Conservation (phyloP, 371 early-diverging fungal genomes). For the Massospora cicadina region DNA sequence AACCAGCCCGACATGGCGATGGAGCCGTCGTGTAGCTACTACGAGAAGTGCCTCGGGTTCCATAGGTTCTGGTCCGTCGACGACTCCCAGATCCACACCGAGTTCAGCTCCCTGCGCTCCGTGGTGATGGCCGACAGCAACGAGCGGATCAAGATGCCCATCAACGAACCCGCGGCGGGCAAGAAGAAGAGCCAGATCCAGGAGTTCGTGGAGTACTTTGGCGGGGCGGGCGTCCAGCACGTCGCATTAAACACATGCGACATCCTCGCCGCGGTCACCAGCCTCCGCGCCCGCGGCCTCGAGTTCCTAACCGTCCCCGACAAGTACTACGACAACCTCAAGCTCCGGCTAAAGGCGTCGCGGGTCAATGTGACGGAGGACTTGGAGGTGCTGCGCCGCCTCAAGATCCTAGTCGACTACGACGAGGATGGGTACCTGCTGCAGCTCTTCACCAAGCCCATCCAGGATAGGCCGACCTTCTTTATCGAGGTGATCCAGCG, state of each 20-base stretch:
- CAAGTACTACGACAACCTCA: conserved; percentile 74
- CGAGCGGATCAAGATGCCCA: conserved; percentile 89
- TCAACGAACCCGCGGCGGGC: conserved; percentile 92
- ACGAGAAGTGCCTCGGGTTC: conserved; percentile 79
- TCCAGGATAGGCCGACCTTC: conserved; percentile 90
- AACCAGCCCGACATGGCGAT: conserved; percentile 89
- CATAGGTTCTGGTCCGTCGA: conserved; percentile 98
- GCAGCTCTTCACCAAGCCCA: conserved; percentile 85
- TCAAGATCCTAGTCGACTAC: conserved; percentile 86
- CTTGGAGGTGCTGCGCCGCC: conserved; percentile 54
- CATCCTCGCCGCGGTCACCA: conserved; percentile 64
- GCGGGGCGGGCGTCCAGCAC: conserved; percentile 87
- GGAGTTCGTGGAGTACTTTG: conserved; percentile 92
- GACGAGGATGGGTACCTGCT: conserved; percentile 91
- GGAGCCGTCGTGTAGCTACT: conserved; percentile 64
- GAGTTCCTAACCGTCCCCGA: conserved; percentile 78
- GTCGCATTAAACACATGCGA: conserved; percentile 82
- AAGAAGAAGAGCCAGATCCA: conserved; percentile 90
- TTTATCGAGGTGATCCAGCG: conserved; percentile 95
- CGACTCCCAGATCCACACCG: conserved; percentile 88
- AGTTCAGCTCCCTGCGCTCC: conserved; percentile 84
- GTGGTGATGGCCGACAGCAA: conserved; percentile 90
- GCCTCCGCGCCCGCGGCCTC: conserved; percentile 69
- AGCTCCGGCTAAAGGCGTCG: conserved; percentile 43
- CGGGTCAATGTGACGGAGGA: conserved; percentile 59